These are phyloP conservation scores for Zoysia pacifica DNA, from an alignment of 176 grass and related monocot species.

Conservation along the genomic window DNA sequence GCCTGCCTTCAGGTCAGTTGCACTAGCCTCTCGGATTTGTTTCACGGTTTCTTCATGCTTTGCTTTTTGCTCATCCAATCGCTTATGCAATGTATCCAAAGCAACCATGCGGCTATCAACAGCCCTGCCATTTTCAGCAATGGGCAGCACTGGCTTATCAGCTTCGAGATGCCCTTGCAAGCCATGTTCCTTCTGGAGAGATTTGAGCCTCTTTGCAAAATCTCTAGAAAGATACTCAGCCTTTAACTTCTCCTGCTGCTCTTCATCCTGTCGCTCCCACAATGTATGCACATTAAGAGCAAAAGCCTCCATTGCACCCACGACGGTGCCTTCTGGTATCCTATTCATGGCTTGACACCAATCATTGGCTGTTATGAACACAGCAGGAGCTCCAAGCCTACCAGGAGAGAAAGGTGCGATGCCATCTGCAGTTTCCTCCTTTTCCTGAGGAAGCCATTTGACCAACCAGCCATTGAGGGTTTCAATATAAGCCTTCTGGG, in stretches of 20 bases:
- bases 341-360: slow-evolving; percentile 60
- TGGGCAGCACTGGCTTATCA: slow-evolving; percentile 31
- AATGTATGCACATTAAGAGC: slow-evolving; percentile 63
- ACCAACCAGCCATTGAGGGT: slow-evolving; percentile 74
- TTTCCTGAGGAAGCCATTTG: slow-evolving; percentile 89
- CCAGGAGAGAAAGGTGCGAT: slow-evolving; percentile 61
- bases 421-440: slow-evolving; percentile 66
- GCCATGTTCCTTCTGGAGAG: slow-evolving; percentile 50
- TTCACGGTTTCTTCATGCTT: slow-evolving; percentile 65
- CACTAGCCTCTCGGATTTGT: slow-evolving; percentile 57
- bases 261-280: slow-evolving; percentile 62
- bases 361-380: slow-evolving; percentile 79
- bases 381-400: slow-evolving; percentile 68
- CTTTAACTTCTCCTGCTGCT: slow-evolving; percentile 65
- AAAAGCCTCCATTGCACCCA: slow-evolving; percentile 65
- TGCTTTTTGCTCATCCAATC: slow-evolving; percentile 69
- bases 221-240: slow-evolving; percentile 71
- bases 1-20: slow-evolving; percentile 67
- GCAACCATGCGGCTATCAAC: slow-evolving; percentile 58
- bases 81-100: slow-evolving; percentile 63
- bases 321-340: slow-evolving; percentile 62
- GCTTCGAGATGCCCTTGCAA: slow-evolving; percentile 31
- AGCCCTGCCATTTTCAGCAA: slow-evolving; percentile 20
- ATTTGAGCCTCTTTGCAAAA: slow-evolving; percentile 57
- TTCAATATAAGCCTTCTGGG: slow-evolving; percentile 75